Evolutionary conservation across 371 early-diverging fungal species (phyloP), one percentile per base, ranked within the genome.

Genomic region (Mortierella sp.): DNA sequence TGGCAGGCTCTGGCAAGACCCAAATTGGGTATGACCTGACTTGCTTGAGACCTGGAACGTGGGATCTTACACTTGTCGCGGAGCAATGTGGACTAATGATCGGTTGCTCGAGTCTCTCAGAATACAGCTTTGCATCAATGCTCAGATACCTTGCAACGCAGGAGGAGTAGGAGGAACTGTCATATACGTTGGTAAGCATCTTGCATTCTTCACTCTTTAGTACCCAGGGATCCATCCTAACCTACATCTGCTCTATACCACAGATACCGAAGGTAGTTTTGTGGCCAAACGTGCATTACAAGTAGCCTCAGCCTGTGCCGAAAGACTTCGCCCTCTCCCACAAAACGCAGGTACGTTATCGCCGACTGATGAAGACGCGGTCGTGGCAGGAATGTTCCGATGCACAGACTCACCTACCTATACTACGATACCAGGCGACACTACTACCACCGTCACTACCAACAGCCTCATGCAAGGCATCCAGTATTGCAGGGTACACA

Each of bases 211-310:
- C n/a, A n/a, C n/a, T n/a, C n/a, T n/a, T n/a, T n/a, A n/a, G n/a
- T n/a, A n/a, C n/a, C n/a, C n/a, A n/a, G n/a, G n/a, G n/a, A n/a
- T n/a, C n/a, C n/a, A n/a, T n/a, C n/a, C n/a, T n/a, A n/a, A n/a
- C n/a, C n/a, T n/a, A n/a, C n/a, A n/a, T n/a, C n/a, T n/a, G n/a
- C n/a, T n/a, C n/a, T n/a, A n/a, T n/a, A n/a, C n/a, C n/a, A 34
- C 72, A 83, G 87, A 87, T 50, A 84, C 86, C 2, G 88, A 87
- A 46, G 86, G 86, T 9, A 79, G 83, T 47, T 85, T 86, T 52
- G 66, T 82, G 12, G 74, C 78, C 10, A 78, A 71, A 49, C 61
- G 88, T 10, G 74, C 80, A 0, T 60, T 52, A 6, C 82, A 83
- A 45, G 76, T 87, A n/a, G 81, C 83, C 16, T 12, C 25, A 7